Evolutionary conservation across 306 rosid species (phyloP), one percentile per base, ranked within the genome.

Genomic region (Trichosanthes truncata): DNA sequence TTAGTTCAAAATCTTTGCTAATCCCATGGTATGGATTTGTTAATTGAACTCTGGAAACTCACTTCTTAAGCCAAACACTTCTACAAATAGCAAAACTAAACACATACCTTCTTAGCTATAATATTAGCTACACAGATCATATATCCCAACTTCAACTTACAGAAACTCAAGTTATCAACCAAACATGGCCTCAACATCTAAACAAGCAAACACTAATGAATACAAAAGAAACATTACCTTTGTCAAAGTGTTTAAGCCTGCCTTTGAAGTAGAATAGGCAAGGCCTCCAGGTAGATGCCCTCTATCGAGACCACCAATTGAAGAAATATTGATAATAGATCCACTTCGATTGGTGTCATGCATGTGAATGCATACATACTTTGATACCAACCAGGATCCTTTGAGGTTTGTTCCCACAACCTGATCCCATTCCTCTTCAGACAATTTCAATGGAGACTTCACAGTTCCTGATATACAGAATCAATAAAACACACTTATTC

Each of bases 361-460:
- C 96, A 93, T 91, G 56, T 36, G 87, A 71, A 80, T 60, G 85
- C 89, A 78, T 17, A 89, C 87, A 66, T 77, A 84, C 45, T 89
- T 91, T 33, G 97, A 89, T 52, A 93, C 97, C 83, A 91, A 79
- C 96, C 97, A 93, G 15, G 89, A 69, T 14, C 98, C 97, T 0
- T 78, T 90, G 43, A 91, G 18, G 86, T 93, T 93, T 9, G 96
- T 93, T 73, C 17, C 88, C 21, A 90, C 15, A 3, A 40, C 90
- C 1, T 68, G 51, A 72, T 89, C 69, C 98, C 98, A 93, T 78
- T 93, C 97, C 80, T 89, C 90, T 80, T 91, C 97, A 0, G 91
- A 74, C 53, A 89, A 53, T 21, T 91, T 92, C 78, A 90, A 57
- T 0, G 91, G 20, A 57, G 96, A 81, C 6, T 14, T 88, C 33